Percentiles rank a stretch among this genome's conserved stretches.
These are phyloP conservation scores for Fraxinus xanthoxyloides DNA, from an alignment of 305 asterid genomes.

Conservation along the genomic window DNA sequence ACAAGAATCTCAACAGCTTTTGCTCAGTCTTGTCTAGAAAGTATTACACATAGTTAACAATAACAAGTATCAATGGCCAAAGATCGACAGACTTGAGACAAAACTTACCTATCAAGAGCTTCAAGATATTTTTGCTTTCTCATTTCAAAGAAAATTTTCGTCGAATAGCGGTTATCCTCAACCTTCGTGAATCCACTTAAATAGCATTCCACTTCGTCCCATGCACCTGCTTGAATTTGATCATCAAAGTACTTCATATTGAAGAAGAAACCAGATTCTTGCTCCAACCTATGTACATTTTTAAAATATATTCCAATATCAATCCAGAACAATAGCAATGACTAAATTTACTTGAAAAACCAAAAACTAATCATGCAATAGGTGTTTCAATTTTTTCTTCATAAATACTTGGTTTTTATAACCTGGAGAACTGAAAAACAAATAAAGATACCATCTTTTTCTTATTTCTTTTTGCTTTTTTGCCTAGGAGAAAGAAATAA, in stretches of 20 bases:
- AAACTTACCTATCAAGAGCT: constrained; percentile 86
- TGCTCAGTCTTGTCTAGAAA: constrained; percentile 77
- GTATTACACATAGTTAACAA: not conserved
- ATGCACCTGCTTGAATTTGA: constrained; percentile 88
- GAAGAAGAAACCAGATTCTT: constrained; percentile 93
- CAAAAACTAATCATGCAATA: constrained; percentile 3
- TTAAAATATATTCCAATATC: not conserved
- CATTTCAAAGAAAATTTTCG: constrained; percentile 95
- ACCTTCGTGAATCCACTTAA: constrained; percentile 91
- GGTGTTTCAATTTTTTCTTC: not conserved
- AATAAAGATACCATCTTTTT: not conserved
- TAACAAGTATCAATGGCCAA: not conserved
- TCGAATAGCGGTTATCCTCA: constrained; percentile 93
- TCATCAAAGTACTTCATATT: constrained; percentile 95
- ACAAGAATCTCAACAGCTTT: constrained; percentile 93
- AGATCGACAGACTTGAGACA: constrained; percentile 9
- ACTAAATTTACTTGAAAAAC: constrained; percentile 7
- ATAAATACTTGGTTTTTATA: not conserved
- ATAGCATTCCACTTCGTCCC: constrained; percentile 92
- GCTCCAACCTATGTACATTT: constrained; percentile 63
- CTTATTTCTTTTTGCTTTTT: not conserved
- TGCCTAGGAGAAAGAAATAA: not conserved
- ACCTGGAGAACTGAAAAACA: not conserved
- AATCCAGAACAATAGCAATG: constrained; percentile 8
- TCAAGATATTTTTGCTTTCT: constrained; percentile 96